phyloP scores from a whole-genome alignment of 805 yeast species.

The Wickerhamomyces alni region DNA sequence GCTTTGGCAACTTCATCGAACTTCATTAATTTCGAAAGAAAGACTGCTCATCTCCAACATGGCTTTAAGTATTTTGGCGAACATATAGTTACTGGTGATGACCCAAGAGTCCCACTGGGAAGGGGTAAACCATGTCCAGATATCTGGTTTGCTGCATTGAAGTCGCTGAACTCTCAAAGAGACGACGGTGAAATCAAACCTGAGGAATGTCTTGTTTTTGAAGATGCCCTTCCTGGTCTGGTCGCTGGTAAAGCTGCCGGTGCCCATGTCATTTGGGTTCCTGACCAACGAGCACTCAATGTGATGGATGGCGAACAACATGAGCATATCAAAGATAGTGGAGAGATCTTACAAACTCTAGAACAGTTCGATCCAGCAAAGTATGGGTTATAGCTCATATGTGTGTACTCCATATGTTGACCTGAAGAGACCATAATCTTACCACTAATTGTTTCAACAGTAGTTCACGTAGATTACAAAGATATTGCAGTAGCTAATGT shows the following conservation, averaged over 20 bases:
- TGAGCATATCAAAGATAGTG: slow-evolving; percentile 47
- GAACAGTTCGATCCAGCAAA: slow-evolving; percentile 44
- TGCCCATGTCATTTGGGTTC: slow-evolving; percentile 89
- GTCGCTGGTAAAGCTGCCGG: slow-evolving; percentile 78
- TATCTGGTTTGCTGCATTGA: slow-evolving; percentile 82
- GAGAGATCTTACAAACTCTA: slow-evolving; percentile 49
- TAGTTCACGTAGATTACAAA: too few species aligned
- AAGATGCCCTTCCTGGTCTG: slow-evolving; percentile 94
- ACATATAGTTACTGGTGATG: slow-evolving; percentile 85
- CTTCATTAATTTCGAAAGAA: slow-evolving; percentile 51
- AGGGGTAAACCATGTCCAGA: slow-evolving; percentile 93
- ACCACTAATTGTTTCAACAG: too few species aligned
- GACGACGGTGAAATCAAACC: slow-evolving; percentile 45
- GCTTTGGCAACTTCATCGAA: slow-evolving; percentile 90
- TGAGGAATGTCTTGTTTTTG: slow-evolving; percentile 83
- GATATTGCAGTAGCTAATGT: too few species aligned
- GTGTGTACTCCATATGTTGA: too few species aligned
- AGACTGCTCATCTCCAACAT: slow-evolving; percentile 64
- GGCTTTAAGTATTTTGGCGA: slow-evolving; percentile 59
- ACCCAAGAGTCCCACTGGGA: slow-evolving; percentile 73
- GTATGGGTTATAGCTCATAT: slow-evolving; percentile 32
- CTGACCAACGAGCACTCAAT: slow-evolving; percentile 67
- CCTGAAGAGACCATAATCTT: too few species aligned
- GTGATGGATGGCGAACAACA: slow-evolving; percentile 46
- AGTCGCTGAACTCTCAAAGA: slow-evolving; percentile 52